Evolutionary conservation across 805 yeast species (phyloP).

Genomic region (Saccharomycopsis sp.): DNA sequence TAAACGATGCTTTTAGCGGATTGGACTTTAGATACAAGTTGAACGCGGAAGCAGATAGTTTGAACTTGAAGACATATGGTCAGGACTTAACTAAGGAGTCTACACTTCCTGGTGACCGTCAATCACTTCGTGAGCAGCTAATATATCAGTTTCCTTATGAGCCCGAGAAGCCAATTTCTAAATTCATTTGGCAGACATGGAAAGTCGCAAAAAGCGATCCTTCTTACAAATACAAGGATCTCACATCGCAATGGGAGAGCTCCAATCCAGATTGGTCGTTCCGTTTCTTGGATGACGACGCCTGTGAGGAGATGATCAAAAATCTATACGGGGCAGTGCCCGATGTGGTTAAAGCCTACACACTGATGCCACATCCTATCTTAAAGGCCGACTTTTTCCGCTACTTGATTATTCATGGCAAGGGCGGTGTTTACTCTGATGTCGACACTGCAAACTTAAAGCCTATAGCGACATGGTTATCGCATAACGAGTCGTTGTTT

Average conservation of each 20-base stretch:
- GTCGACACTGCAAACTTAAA: slow-evolving; percentile 78
- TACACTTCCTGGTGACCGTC: not conserved
- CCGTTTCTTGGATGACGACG: slow-evolving; percentile 64
- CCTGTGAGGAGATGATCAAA: slow-evolving; percentile 47
- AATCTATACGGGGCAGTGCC: slow-evolving; percentile 68
- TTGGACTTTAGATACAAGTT: slow-evolving; percentile 8
- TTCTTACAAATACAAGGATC: slow-evolving; percentile 44
- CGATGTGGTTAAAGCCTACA: slow-evolving; percentile 67
- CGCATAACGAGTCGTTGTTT: slow-evolving; percentile 32
- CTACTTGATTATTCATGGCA: slow-evolving; percentile 75
- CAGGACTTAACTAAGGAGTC: slow-evolving; percentile 1
- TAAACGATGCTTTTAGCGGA: not conserved
- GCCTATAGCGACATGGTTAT: slow-evolving; percentile 71
- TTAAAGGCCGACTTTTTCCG: slow-evolving; percentile 91
- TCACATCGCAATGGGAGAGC: slow-evolving; percentile 56
- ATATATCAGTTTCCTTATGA: slow-evolving; percentile 73
- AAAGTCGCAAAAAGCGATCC: slow-evolving; percentile 55
- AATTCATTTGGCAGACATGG: slow-evolving; percentile 93
- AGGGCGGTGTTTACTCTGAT: slow-evolving; percentile 92
- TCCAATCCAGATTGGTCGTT: slow-evolving; percentile 61
- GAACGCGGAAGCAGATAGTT: not conserved
- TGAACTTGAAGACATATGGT: slow-evolving; percentile 10
- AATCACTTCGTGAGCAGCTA: slow-evolving; percentile 47
- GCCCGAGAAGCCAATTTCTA: slow-evolving; percentile 56
- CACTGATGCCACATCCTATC: slow-evolving; percentile 69